Evolutionary conservation across 2,329 filamentous ascomycete species (phyloP).

Genomic region (Fusarium nematophilum): DNA sequence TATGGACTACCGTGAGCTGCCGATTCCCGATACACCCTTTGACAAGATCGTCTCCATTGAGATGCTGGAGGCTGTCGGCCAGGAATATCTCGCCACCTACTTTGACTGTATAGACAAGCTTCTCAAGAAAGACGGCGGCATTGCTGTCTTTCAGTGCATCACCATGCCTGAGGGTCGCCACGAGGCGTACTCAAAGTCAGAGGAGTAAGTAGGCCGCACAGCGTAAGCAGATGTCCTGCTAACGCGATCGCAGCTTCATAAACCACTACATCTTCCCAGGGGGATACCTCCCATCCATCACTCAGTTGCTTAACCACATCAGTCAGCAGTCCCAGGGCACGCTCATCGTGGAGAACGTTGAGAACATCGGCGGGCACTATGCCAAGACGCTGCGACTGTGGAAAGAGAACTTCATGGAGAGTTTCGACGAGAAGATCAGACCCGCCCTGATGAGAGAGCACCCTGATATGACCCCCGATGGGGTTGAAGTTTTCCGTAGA

Average conservation of each 20-base stretch:
- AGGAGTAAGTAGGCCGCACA: conserved; percentile 66
- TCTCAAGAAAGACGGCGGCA: conserved; percentile 73
- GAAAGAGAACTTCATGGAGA: conserved; percentile 72
- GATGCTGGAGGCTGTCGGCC: conserved; percentile 80
- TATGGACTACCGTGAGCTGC: conserved; percentile 75
- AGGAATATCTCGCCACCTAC: conserved; percentile 74
- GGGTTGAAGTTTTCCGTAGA: conserved; percentile 73
- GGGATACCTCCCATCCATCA: conserved; percentile 73
- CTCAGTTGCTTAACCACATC: conserved; percentile 69
- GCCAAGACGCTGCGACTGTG: conserved; percentile 75
- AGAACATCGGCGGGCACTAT: conserved; percentile 82
- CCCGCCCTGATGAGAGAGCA: conserved; percentile 70
- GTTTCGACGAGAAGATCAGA: conserved; percentile 70
- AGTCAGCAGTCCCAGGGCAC: conserved; percentile 68
- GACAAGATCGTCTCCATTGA: conserved; percentile 82
- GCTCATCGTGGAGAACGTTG: conserved; percentile 73
- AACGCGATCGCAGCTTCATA: conserved; percentile 66
- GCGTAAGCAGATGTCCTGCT: neutral
- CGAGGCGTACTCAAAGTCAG: conserved; percentile 71
- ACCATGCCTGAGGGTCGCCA: conserved; percentile 79
- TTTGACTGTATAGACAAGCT: conserved; percentile 72
- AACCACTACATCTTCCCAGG: conserved; percentile 83
- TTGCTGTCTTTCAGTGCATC: conserved; percentile 80
- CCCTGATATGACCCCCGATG: conserved; percentile 67
- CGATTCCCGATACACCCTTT: conserved; percentile 64